These are phyloP conservation scores for Prunus padus DNA, from an alignment of 306 rosid species.

Conservation along the genomic window DNA sequence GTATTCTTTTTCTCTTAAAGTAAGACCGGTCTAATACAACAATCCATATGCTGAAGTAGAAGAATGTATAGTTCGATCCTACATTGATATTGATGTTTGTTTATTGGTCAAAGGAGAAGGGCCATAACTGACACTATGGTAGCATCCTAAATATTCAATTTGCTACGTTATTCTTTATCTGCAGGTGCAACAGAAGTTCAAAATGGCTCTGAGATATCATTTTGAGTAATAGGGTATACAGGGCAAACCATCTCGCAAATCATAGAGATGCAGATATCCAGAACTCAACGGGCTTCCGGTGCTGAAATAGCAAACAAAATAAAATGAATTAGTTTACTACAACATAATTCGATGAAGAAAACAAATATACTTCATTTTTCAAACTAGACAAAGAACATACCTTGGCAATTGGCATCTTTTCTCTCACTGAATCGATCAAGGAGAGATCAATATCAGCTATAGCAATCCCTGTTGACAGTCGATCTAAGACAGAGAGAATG, in stretches of 20 bases:
- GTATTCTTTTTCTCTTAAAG: neutral
- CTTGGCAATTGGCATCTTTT: conserved; percentile 83
- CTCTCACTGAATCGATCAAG: conserved; percentile 65
- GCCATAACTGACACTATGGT: neutral
- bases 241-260: conserved; percentile 19
- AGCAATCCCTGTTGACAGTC: conserved; percentile 71
- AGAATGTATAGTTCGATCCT: neutral
- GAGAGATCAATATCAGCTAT: conserved; percentile 84
- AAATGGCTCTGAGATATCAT: neutral
- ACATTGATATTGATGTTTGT: too few species aligned
- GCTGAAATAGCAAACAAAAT: conserved; percentile 50
- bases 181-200: neutral
- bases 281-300: conserved; percentile 76
- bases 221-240: neutral
- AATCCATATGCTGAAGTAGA: neutral
- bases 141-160: neutral
- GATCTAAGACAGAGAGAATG: conserved; percentile 53
- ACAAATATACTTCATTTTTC: neutral
- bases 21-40: neutral
- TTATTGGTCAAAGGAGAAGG: neutral
- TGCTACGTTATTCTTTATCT: neutral
- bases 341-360: neutral
- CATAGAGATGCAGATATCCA: conserved; percentile 68
- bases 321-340: neutral
- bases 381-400: conserved; percentile 34